Conservation (phyloP, 331 rosid species). For the Dryas integrifolia region DNA sequence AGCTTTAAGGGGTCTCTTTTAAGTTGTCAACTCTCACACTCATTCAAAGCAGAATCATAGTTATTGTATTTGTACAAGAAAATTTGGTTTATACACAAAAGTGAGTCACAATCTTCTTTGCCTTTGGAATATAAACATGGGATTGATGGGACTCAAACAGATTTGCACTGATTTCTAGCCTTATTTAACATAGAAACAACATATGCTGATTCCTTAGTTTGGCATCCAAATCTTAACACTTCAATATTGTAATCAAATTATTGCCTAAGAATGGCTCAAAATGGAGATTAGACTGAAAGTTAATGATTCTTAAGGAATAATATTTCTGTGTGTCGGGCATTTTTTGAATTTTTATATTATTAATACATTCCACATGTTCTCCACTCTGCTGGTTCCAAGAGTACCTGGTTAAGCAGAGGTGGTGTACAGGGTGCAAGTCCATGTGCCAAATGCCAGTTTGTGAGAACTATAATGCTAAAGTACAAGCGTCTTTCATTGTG, state of each 20-base stretch:
- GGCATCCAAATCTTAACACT: not conserved
- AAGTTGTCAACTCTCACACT: constrained; percentile 32
- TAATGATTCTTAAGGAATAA: constrained; percentile 17
- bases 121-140: constrained; percentile 21
- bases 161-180: constrained; percentile 2
- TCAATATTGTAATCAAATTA: constrained; percentile 1
- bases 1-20: constrained; percentile 3
- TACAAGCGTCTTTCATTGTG: not conserved
- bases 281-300: constrained; percentile 20
- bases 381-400: constrained; percentile 20
- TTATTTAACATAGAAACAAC: constrained; percentile 1
- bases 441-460: constrained; percentile 6
- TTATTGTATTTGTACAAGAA: not conserved
- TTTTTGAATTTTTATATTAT: constrained; percentile 21
- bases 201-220: constrained; percentile 14
- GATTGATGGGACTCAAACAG: constrained; percentile 10
- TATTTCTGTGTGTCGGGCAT: constrained; percentile 33
- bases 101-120: constrained; percentile 10
- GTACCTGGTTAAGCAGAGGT: constrained; percentile 6
- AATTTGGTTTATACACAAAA: not conserved
- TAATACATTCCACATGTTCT: constrained; percentile 24
- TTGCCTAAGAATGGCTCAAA: not conserved
- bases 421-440: not conserved
- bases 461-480: not conserved
- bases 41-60: constrained; percentile 18